phyloP scores from a whole-genome alignment of 208 protist genomes.

The Trichomonas vaginalis region DNA sequence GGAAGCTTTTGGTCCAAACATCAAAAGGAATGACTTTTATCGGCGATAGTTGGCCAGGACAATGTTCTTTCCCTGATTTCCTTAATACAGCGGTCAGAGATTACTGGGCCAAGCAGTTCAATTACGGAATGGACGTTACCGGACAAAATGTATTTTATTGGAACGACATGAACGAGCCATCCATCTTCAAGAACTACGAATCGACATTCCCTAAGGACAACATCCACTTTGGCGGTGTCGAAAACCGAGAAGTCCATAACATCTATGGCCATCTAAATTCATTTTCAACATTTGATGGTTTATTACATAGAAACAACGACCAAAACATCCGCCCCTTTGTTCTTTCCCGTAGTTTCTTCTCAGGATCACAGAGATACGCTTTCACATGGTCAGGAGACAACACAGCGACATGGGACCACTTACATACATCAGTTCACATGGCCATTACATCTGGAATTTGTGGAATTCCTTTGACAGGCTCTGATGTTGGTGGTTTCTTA shows the following conservation, averaged over 20 bases:
- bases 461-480: constrained; percentile 77
- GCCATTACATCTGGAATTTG: constrained; percentile 72
- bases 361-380: constrained; percentile 80
- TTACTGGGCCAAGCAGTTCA: constrained; percentile 19
- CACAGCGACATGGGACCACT: constrained; percentile 72
- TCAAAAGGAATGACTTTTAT: constrained; percentile 55
- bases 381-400: constrained; percentile 95
- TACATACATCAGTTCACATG: constrained; percentile 73
- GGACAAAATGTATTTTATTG: constrained; percentile 76
- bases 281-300: constrained; percentile 50
- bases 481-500: constrained; percentile 94
- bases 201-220: constrained; percentile 79
- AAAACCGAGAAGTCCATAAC: constrained; percentile 89
- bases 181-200: constrained; percentile 75
- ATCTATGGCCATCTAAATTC: constrained; percentile 69
- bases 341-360: constrained; percentile 86
- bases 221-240: constrained; percentile 44
- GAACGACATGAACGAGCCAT: constrained; percentile 98
- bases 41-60: constrained; percentile 85
- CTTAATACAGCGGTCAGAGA: constrained; percentile 60
- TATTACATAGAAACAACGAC: constrained; percentile 44
- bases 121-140: constrained; percentile 40
- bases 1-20: neutral
- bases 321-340: constrained; percentile 71
- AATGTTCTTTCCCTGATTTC: constrained; percentile 71